phyloP scores from a whole-genome alignment of 129 eudicot genomes.

The Lactuca saligna region DNA sequence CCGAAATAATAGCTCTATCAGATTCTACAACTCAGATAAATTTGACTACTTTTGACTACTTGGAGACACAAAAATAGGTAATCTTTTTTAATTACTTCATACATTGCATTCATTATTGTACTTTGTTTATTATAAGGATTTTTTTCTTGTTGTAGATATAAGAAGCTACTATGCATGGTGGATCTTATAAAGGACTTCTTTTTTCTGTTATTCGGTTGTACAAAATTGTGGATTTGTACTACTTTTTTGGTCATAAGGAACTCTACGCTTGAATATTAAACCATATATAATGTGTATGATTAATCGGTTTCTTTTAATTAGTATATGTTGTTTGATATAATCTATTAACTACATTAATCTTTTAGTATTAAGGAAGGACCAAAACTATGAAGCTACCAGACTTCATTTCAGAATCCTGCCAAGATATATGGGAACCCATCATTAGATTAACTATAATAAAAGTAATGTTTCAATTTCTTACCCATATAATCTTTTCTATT shows the following conservation, averaged over 20 bases:
- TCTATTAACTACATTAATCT: conserved; percentile 17
- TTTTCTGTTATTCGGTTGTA: conserved; percentile 75
- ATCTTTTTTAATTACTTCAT: conserved; percentile 6
- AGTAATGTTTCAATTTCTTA: conserved; percentile 34
- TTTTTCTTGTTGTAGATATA: conserved; percentile 49
- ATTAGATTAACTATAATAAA: conserved; percentile 67
- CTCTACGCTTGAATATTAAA: conserved; percentile 68
- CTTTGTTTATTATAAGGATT: conserved; percentile 6
- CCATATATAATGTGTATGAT: conserved; percentile 77
- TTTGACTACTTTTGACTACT: conserved; percentile 6
- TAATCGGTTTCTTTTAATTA: not conserved
- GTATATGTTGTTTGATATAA: not conserved
- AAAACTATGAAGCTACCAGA: conserved; percentile 64
- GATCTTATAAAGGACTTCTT: conserved; percentile 85
- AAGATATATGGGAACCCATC: conserved; percentile 71
- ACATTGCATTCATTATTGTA: conserved; percentile 1
- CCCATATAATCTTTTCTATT: not conserved
- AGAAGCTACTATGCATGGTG: conserved; percentile 72
- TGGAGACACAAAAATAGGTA: conserved; percentile 67
- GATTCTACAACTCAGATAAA: conserved; percentile 43
- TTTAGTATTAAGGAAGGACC: conserved; percentile 68
- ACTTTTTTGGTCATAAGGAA: conserved; percentile 75
- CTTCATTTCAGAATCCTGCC: conserved; percentile 78
- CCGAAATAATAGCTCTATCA: conserved; percentile 58
- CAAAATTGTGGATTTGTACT: conserved; percentile 88